Conservation (phyloP, 2,329 filamentous ascomycete genomes). For the Teratosphaeria gauchensis region DNA sequence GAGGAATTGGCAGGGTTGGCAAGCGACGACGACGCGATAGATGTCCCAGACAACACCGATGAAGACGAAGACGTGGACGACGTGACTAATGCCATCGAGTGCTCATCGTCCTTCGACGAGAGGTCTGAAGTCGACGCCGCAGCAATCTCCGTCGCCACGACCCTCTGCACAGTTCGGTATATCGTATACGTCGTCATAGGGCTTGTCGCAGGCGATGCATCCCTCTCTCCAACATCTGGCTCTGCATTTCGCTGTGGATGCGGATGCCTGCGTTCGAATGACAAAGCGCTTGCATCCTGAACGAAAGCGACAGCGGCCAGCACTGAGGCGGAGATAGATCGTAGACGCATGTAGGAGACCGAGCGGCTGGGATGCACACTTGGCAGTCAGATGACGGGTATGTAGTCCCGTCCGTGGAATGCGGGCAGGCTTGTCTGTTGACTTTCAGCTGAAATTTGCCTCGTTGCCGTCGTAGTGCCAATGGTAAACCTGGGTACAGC, state of each 20-base stretch:
- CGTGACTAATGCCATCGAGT: no score
- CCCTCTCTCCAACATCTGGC: neutral
- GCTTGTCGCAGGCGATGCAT: neutral
- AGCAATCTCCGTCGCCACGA: slow-evolving; percentile 9
- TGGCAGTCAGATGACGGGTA: neutral
- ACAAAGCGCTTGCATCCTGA: neutral
- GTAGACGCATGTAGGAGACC: slow-evolving; percentile 2
- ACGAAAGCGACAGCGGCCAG: slow-evolving; percentile 2
- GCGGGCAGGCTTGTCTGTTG: neutral
- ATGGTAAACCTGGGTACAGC: no score
- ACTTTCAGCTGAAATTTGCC: no score
- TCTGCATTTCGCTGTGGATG: neutral
- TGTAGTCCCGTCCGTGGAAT: neutral
- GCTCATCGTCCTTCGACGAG: no score
- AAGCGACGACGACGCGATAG: neutral
- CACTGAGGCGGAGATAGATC: slow-evolving; percentile 4
- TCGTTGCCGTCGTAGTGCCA: no score
- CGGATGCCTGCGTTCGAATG: neutral
- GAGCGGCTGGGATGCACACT: no score
- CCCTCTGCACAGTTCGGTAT: slow-evolving; percentile 11
- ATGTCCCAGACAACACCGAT: no score
- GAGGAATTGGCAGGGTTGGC: neutral
- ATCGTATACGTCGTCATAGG: slow-evolving; percentile 7
- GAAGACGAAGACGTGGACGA: no score
- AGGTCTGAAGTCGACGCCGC: slow-evolving; percentile 1